Evolutionary conservation across 2,329 filamentous ascomycete genomes (phyloP).

Genomic region (Talaromyces sp.): DNA sequence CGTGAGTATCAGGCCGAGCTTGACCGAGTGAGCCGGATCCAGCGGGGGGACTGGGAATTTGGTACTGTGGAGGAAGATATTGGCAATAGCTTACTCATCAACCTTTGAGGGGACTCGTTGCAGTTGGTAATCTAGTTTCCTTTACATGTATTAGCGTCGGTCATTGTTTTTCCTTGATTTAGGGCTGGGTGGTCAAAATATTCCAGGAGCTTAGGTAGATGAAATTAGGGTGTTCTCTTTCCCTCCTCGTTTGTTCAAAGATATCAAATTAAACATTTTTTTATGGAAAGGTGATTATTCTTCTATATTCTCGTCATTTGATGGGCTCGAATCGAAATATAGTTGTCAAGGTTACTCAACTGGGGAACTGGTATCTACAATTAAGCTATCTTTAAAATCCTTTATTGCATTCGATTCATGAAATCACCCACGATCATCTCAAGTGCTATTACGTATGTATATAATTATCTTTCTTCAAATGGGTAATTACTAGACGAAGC

Average conservation of each 20-base stretch:
- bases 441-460: too few relatives aligned
- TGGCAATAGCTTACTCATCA: slow-evolving; percentile 6
- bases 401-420: background rate
- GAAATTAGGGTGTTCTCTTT: background rate
- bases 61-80: slow-evolving; percentile 27
- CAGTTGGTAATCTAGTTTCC: background rate
- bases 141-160: background rate
- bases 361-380: background rate
- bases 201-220: slow-evolving; percentile 1
- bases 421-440: background rate
- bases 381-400: background rate
- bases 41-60: slow-evolving; percentile 85
- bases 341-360: too few relatives aligned
- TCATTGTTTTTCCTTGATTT: background rate
- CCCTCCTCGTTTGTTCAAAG: background rate
- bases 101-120: background rate
- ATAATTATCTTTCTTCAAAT: too few relatives aligned
- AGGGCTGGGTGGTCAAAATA: background rate
- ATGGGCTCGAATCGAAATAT: too few relatives aligned
- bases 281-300: background rate
- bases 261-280: background rate
- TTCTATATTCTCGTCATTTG: too few relatives aligned
- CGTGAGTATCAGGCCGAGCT: slow-evolving; percentile 86
- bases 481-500: too few relatives aligned
- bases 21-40: slow-evolving; percentile 79